Evolutionary conservation across 2,329 filamentous ascomycete genomes (phyloP), one percentile per base, ranked within the genome.

Genomic region (Hypoxylon rubiginosum): DNA sequence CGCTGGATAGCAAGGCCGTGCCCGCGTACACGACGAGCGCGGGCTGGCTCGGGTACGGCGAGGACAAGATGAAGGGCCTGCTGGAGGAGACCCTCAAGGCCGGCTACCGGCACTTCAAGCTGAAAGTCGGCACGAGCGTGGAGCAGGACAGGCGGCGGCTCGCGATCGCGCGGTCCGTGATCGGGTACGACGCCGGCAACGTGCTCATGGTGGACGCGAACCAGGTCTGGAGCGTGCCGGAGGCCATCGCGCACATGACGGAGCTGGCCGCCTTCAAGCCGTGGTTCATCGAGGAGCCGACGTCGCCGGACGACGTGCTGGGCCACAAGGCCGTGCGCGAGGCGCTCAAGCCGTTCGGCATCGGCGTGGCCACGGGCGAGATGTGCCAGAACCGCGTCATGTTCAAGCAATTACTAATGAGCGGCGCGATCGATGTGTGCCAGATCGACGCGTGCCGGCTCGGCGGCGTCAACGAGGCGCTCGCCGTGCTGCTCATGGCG

Each of bases 281-380:
- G 28, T 96, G 93, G 92, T 97, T 97, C 82, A 97, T 97, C 76
- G 94, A 97, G 82, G 94, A 97, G 85, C 94, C 94, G 1, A 97
- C 94, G 13, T 93, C 90, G 21, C 94, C 94, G 11, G 94, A 97
- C 76, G 94, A 97, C 78, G 90, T 97, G 63, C 89, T 96, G 59
- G 94, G 94, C 63, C 94, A 97, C 85, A 92, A 92, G 76, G 91
- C 92, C 3, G 90, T 97, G 73, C 89, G 92, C 55, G 91, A 95
- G 67, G 93, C 93, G 3, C 88, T 97, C 10, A 86, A 86, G 73
- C 89, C 91, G 0, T 84, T 89, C 75, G 88, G 87, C 62, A 93
- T 97, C 73, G 92, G 92, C 63, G 94, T 97, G 4, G 94, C 94
- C 7, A 97, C 94, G 0, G 94, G 94, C 68, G 94, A 97, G 82